These are phyloP conservation scores for Pyrenophora teres DNA, from an alignment of 2,329 filamentous ascomycete genomes.

Conservation along the genomic window DNA sequence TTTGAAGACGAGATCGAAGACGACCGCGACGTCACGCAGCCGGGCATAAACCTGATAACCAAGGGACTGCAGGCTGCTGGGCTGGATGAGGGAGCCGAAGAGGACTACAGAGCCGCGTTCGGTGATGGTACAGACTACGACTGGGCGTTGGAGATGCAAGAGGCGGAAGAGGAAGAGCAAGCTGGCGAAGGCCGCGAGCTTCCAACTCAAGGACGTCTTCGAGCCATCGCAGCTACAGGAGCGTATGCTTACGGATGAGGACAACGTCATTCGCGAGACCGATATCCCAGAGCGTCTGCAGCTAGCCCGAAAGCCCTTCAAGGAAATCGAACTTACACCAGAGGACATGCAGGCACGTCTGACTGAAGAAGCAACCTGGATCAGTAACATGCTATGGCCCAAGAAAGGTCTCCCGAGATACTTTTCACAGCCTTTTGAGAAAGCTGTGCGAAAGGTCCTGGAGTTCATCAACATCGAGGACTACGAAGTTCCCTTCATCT, in stretches of 20 bases:
- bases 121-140: conserved; percentile 95
- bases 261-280: conserved; percentile 84
- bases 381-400: conserved; percentile 84
- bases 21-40: conserved; percentile 78
- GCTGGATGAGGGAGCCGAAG: conserved; percentile 87
- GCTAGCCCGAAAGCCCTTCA: conserved; percentile 86
- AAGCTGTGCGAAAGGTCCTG: conserved; percentile 86
- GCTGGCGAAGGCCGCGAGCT: conserved; percentile 80
- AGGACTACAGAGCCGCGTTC: conserved; percentile 96
- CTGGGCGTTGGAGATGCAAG: conserved; percentile 89
- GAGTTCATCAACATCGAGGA: conserved; percentile 95
- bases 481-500: conserved; percentile 95
- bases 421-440: conserved; percentile 80
- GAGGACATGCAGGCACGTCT: conserved; percentile 68
- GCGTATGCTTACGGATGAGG: conserved; percentile 92
- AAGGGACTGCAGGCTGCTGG: conserved; percentile 79
- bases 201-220: conserved; percentile 97
- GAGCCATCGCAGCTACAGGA: conserved; percentile 94
- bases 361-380: conserved; percentile 89
- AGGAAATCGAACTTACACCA: conserved; percentile 75
- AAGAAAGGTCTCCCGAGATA: conserved; percentile 78
- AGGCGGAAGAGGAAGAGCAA: conserved; percentile 78
- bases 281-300: conserved; percentile 96
- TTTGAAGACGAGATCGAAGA: conserved; percentile 84
- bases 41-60: conserved; percentile 70